Base-by-base conservation (phyloP, 2,329 filamentous ascomycete species). In the Fusarium citri region DNA sequence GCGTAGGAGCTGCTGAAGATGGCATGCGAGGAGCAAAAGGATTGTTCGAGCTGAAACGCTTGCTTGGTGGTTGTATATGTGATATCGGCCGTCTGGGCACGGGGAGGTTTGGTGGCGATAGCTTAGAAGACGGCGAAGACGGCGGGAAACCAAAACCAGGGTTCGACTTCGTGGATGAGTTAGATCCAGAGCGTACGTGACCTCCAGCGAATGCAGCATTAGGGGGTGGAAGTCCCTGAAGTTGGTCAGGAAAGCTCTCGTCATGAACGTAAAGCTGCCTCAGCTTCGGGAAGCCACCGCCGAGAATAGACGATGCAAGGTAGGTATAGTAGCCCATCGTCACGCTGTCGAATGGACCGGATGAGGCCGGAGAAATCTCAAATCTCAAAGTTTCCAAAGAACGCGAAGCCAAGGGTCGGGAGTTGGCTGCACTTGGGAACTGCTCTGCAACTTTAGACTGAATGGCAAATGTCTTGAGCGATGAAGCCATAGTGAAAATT, bases 251-350 rank as follows among this genome's bases (percentile, higher is more conserved):
- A 77, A 98, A 97, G 51, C 88, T 85, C 26, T 91, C 88, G 74
- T 98, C 94, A 53, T 93, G 91, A 20, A 98, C 95, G 77, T 97
- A 98, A 10, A 98, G 87, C 23, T 90, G 88, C 37, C 86, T 86
- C 11, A 98, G 85, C 37, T 86, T 87, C 2, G 94, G 94, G 10
- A 98, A 85, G 10, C 89, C 87, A 66, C 91, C 91, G 18, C 89
- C 87, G 64, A 96, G 88, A 31, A 98, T 87, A 0, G 93, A 97
- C n/a, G 88, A 88, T 26, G 93, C 90, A 22, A 98, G 88, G 79
- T 97, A 97, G 65, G 89, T 88, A 80, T 98, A 97, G 82, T 97
- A 97, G 20, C 86, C 86, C 12, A 83, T 80, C 1, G 86, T 86
- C 25, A 86, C 82, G 65, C 80, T 84, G 11, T 84, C 81, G 64